Base-by-base conservation (phyloP, 192 early-diverging fungal species). In the Hyaloraphidium curvatum region DNA sequence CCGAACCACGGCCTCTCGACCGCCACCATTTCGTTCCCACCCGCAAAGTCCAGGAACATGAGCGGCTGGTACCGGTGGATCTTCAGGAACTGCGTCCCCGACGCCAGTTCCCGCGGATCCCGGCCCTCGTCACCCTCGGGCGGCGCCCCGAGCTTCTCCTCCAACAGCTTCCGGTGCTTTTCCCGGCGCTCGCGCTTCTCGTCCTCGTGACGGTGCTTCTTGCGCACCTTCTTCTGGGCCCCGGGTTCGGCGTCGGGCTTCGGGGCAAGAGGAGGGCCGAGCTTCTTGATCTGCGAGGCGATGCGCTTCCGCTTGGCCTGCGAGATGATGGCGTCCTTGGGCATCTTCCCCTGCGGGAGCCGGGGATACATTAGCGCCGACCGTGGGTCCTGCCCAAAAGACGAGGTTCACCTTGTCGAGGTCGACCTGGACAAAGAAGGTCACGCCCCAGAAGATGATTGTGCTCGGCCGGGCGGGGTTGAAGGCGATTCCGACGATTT, bases 1-100 rank as follows among this genome's bases (percentile, higher is more conserved):
- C 78, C 75, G 53, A 83, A 68, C 64, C 83, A 79, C 3, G 91
- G 87, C 57, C 89, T 70, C 69, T 97, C 93, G 13, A 94, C 78
- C 23, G 86, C 81, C 0, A 92, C 77, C 68, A 93, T 68, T 35
- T 84, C 78, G 62, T 78, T 70, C 17, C 61, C 60, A 39, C 68
- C 78, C 16, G 90, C 28, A 61, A 82, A 87, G 48, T 78, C 81
- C 52, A 80, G 71, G 58, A 69, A 77, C 77, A 97, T 82, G 43
- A 92, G 58, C 37, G 76, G 80, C 57, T 87, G 82, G 69, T 85
- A 97, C 55, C 84, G 80, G 62, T 79, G 71, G 35, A 82, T 67
- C 53, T 88, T 68, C 50, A 68, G 64, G 59, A 86, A 82, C 62
- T 78, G 81, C 43, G 64, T 53, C n/a, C 62, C 68, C 51, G n/a